phyloP scores from a whole-genome alignment of 352 stramenopile genomes.

The Phytophthora chlamydospora region DNA sequence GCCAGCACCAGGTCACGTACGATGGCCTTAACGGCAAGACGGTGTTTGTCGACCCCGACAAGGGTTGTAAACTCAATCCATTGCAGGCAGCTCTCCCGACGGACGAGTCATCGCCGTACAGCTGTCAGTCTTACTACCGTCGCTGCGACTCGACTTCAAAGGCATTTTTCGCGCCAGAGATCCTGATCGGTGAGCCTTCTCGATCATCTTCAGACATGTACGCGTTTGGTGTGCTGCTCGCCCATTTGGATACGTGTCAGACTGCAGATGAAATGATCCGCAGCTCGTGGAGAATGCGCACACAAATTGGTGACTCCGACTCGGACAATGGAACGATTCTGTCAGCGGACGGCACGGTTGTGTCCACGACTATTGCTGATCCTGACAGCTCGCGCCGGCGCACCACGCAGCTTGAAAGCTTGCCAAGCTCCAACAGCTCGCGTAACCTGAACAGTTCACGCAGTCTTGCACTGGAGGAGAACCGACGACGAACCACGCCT shows the following conservation, averaged over 20 bases:
- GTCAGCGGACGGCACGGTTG: slow-evolving; percentile 35
- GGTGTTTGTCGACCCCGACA: slow-evolving; percentile 73
- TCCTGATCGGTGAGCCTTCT: slow-evolving; percentile 50
- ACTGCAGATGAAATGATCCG: slow-evolving; percentile 71
- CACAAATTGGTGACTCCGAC: slow-evolving; percentile 36
- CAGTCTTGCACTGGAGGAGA: slow-evolving; percentile 32
- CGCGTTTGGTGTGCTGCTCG: slow-evolving; percentile 70
- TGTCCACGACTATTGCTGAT: slow-evolving; percentile 30
- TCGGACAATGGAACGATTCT: slow-evolving; percentile 39
- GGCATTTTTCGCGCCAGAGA: slow-evolving; percentile 63
- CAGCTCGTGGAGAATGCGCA: slow-evolving; percentile 61
- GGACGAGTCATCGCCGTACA: slow-evolving; percentile 39
- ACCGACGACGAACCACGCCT: slow-evolving; percentile 38
- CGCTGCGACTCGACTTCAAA: slow-evolving; percentile 39
- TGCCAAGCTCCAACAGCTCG: slow-evolving; percentile 25
- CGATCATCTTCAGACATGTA: slow-evolving; percentile 74
- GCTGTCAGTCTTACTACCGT: slow-evolving; percentile 34
- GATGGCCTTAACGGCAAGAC: slow-evolving; percentile 69
- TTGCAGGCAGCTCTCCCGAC: slow-evolving; percentile 67
- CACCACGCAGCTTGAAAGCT: slow-evolving; percentile 38
- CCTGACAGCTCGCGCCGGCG: slow-evolving; percentile 32
- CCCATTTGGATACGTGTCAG: slow-evolving; percentile 62
- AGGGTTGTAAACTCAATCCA: slow-evolving; percentile 83
- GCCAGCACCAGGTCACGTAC: slow-evolving; percentile 73
- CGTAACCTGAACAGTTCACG: slow-evolving; percentile 30